Conservation (phyloP, 441 rosid species). For the Erysimum pusillum region DNA sequence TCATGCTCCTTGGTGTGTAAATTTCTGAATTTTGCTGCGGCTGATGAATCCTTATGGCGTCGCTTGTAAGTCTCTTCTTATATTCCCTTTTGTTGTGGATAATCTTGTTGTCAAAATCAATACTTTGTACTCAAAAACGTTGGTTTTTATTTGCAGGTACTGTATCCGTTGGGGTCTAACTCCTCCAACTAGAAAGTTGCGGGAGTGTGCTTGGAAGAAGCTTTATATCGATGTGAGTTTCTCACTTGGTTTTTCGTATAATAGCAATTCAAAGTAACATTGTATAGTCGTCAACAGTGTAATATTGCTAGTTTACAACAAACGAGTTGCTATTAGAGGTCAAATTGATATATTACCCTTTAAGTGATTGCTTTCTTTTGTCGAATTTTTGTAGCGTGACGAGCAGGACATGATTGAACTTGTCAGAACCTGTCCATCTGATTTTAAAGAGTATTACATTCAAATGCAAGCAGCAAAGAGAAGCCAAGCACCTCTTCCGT, state of each 20-base stretch:
- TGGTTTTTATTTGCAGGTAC: slow-evolving; percentile 58
- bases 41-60: slow-evolving; percentile 95
- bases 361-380: slow-evolving; percentile 22
- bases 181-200: slow-evolving; percentile 64
- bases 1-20: slow-evolving; percentile 84
- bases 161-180: slow-evolving; percentile 84
- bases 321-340: slow-evolving; percentile 5
- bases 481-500: slow-evolving; percentile 90
- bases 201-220: slow-evolving; percentile 90
- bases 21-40: slow-evolving; percentile 75
- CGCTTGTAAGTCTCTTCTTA: slow-evolving; percentile 69
- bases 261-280: no score
- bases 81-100: not conserved
- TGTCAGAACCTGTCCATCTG: slow-evolving; percentile 74
- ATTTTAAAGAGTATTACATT: slow-evolving; percentile 85
- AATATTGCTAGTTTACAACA: no score
- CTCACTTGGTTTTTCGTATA: not conserved
- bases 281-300: no score
- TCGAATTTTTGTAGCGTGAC: slow-evolving; percentile 74
- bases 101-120: slow-evolving; percentile 16
- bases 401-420: slow-evolving; percentile 83
- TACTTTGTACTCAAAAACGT: slow-evolving; percentile 12
- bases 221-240: slow-evolving; percentile 80
- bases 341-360: not conserved
- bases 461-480: slow-evolving; percentile 97